phyloP scores from a whole-genome alignment of 352 stramenopile species.

The Aphanomyces stellatus region DNA sequence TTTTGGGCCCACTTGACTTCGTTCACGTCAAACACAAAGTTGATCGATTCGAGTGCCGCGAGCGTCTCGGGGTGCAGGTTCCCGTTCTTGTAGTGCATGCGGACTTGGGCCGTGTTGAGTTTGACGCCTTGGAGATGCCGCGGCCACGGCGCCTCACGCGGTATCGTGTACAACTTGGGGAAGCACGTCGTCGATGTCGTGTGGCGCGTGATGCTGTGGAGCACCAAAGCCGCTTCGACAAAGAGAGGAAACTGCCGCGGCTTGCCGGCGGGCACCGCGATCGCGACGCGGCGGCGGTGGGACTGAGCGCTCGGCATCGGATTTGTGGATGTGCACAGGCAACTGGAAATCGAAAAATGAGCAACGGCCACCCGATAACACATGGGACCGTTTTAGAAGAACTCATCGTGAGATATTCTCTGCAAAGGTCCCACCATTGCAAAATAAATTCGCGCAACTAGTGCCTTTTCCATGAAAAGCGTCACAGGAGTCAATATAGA shows the following conservation, averaged over 20 bases:
- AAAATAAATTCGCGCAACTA: too few relatives aligned
- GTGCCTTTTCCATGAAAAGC: too few relatives aligned
- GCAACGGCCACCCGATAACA: background rate
- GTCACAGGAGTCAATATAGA: too few relatives aligned
- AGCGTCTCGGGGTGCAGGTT: constrained; percentile 12
- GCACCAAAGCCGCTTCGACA: constrained; percentile 6
- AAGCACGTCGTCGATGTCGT: background rate
- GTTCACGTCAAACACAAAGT: constrained; percentile 19
- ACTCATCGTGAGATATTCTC: too few relatives aligned
- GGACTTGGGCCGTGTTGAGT: constrained; percentile 16
- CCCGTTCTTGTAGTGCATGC: constrained; percentile 11
- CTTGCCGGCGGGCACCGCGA: background rate
- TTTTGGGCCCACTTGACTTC: constrained; percentile 13
- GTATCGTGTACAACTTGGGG: constrained; percentile 13
- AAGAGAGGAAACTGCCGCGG: background rate
- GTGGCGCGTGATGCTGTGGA: background rate
- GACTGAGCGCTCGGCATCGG: background rate
- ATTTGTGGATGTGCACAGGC: background rate
- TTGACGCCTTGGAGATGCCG: background rate
- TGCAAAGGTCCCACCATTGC: too few relatives aligned
- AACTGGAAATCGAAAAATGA: background rate
- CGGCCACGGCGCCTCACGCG: background rate
- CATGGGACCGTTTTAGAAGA: too few relatives aligned
- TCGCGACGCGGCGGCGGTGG: background rate
- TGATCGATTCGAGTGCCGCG: background rate